Conservation (phyloP, 805 yeast genomes). For the Monosporozyma yasuniensis region DNA sequence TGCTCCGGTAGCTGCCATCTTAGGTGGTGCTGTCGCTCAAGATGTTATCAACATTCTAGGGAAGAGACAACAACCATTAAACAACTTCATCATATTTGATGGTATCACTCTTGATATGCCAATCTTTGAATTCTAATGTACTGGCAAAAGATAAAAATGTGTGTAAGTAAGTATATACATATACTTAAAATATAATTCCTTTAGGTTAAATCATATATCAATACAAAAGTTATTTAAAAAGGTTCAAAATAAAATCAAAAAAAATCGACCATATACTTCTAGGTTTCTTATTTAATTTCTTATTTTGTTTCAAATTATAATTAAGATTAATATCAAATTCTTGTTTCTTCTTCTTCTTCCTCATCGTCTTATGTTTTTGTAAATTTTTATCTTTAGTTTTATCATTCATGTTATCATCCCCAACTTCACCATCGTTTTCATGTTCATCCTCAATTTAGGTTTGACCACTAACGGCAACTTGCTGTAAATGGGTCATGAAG, state of each 20-base stretch:
- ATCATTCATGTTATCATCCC: not conserved
- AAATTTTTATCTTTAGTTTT: not conserved
- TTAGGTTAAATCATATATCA: not conserved
- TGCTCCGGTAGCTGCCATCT: conserved; percentile 74
- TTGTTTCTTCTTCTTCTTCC: not conserved
- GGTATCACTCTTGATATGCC: conserved; percentile 69
- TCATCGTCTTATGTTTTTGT: not conserved
- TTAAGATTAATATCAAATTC: not conserved
- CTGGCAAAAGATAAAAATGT: not conserved
- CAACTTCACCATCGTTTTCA: not conserved
- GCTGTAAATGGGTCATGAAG: conserved; percentile 89
- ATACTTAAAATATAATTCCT: not conserved
- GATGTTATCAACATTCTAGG: conserved; percentile 79
- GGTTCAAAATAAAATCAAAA: not conserved
- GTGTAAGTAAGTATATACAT: not conserved
- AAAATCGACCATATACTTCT: not conserved
- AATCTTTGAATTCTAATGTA: conserved; percentile 39
- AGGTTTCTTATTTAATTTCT: not conserved
- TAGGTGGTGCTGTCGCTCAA: conserved; percentile 88
- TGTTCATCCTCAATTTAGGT: conserved; percentile 11
- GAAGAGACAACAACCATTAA: conserved; percentile 68
- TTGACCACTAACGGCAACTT: conserved; percentile 63
- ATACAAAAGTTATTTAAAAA: not conserved
- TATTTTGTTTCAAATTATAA: conserved; percentile 1
- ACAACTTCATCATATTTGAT: conserved; percentile 72